Percentiles rank a stretch among this genome's conserved stretches.
Evolutionary conservation across 202 grass and related monocot genomes (phyloP).

Genomic region (Miscanthus sacchariflorus): DNA sequence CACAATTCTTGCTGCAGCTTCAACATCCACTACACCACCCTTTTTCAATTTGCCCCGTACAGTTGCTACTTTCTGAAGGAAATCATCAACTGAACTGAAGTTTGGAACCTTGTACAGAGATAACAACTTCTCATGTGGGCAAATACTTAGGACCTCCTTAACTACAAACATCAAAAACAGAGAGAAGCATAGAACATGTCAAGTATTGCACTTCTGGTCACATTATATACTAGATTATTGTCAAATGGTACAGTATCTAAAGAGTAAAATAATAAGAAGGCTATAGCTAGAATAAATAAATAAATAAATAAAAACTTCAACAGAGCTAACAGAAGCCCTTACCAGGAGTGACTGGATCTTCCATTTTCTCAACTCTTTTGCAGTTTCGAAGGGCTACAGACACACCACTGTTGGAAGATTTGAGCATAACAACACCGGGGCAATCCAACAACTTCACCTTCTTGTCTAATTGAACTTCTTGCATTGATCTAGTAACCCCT

Average conservation of each 20-base stretch:
- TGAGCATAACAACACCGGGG: conserved; percentile 98
- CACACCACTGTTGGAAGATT: conserved; percentile 66
- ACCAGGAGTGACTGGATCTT: conserved; percentile 85
- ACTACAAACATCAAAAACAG: conserved; percentile 56
- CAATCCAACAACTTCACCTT: conserved; percentile 96
- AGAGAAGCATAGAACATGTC: conserved; percentile 5
- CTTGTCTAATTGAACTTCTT: conserved; percentile 92
- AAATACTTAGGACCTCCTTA: conserved; percentile 87
- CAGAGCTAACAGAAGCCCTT: conserved; percentile 20
- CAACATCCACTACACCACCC: conserved; percentile 90
- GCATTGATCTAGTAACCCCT: conserved; percentile 92
- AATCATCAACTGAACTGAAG: conserved; percentile 89
- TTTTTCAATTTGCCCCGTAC: conserved; percentile 89
- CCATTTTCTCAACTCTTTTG: conserved; percentile 98
- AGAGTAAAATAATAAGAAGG: conserved; percentile 1
- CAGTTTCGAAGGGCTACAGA: conserved; percentile 90
- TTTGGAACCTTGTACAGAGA: conserved; percentile 87
- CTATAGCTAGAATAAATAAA: conserved; percentile 18
- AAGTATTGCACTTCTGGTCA: conserved; percentile 23
- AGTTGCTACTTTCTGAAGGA: conserved; percentile 90
- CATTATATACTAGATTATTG: background rate
- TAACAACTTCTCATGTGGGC: conserved; percentile 75
- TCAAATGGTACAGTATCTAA: conserved; percentile 14
- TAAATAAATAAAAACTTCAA: conserved; percentile 20
- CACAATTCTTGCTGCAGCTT: conserved; percentile 91